Percentiles rank a stretch among this genome's conserved stretches.
Conservation (phyloP, 2,329 filamentous ascomycete species). For the Chaetothyriales sp. region DNA sequence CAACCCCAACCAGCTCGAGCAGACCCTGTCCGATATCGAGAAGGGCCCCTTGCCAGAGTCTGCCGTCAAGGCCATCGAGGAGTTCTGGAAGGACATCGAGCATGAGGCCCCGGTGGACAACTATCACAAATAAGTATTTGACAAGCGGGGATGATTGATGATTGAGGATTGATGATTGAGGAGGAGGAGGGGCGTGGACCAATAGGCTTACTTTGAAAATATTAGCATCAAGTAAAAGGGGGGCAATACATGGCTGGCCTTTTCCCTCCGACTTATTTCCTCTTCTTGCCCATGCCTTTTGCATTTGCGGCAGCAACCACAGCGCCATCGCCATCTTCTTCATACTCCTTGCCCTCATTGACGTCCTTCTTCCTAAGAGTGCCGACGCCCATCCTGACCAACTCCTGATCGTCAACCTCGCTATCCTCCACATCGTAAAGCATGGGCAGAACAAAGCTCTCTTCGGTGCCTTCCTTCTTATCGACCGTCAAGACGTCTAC, state of each 20-base stretch:
- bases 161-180: too few species aligned
- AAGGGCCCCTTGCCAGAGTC: conserved; percentile 22
- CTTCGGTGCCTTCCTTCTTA: conserved; percentile 32
- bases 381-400: conserved; percentile 51
- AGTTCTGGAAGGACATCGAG: conserved; percentile 20
- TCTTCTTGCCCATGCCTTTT: conserved; percentile 3
- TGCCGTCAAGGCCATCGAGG: conserved; percentile 15
- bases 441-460: conserved; percentile 78
- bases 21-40: conserved; percentile 17
- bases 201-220: too few species aligned
- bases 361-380: conserved; percentile 79
- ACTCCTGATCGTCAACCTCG: conserved; percentile 77
- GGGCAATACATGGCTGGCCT: neutral
- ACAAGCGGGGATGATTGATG: too few species aligned
- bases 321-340: conserved; percentile 38
- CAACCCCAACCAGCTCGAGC: conserved; percentile 19
- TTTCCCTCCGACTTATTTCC: conserved; percentile 1
- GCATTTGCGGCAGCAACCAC: neutral
- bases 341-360: conserved; percentile 54
- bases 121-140: conserved; percentile 2
- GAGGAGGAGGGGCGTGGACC: too few species aligned
- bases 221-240: too few species aligned
- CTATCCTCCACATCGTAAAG: conserved; percentile 85
- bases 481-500: conserved; percentile 78
- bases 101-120: conserved; percentile 18